Base-by-base conservation (phyloP, 2,329 filamentous ascomycete species). In the Paracoccidioides brasiliensis region DNA sequence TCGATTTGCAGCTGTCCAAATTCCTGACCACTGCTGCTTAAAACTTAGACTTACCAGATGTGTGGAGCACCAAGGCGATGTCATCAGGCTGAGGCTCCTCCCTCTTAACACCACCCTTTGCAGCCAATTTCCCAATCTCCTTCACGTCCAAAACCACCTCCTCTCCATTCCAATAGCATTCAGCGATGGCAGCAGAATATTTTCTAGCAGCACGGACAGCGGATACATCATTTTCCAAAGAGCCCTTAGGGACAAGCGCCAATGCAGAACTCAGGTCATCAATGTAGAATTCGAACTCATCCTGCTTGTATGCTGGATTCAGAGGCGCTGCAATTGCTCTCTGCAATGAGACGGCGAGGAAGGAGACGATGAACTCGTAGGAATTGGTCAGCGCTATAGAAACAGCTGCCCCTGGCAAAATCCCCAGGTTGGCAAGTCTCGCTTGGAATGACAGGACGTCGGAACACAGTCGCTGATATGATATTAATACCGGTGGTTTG, bases 271-370 rank as follows among this genome's bases (percentile, higher is more conserved):
- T 87, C 63, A 94, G 77, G 67, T 95, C 88, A 61, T 90, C 85
- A 65, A 95, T 91, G 71, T 93, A 94, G 72, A 94, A 94, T 69
- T 93, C 88, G 68, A 91, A 93, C 70, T 94, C 88, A 56, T 84
- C 84, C 71, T 93, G 87, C 74, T 90, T 94, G 76, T 94, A 94
- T 46, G 84, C 85, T 43, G 88, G 83, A 70, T 95, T 94, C 61
- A 95, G 75, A n/a, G 88, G 89, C 3, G 89, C 89, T 6, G 88
- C 88, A 62, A 93, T 85, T 35, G 78, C 86, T 64, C 89, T 80
- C 74, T 93, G 88, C 82, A 85, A 89, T n/a, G 87, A 82, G 15
- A 83, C 80, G n/a, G 88, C 88, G 46, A 94, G 79, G 72, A 94
- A 95, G 2, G 88, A 83, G 56, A 93, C 83, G 67, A 94, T 86